phyloP scores from a whole-genome alignment of 2,329 filamentous ascomycete genomes.

The Thielaviopsis punctulata region DNA sequence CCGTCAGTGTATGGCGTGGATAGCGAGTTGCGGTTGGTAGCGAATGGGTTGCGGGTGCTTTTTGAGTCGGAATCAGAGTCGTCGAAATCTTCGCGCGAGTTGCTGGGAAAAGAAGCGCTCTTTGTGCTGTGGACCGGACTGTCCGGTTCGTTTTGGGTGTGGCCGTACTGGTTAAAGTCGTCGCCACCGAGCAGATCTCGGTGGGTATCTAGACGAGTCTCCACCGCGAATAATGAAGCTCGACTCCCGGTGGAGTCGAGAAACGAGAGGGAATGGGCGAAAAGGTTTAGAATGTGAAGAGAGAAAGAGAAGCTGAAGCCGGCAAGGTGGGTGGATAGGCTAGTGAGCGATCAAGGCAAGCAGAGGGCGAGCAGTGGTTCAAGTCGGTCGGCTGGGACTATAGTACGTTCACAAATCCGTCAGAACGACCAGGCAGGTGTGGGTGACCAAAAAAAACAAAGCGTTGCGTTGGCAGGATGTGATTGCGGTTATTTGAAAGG shows the following conservation, averaged over 20 bases:
- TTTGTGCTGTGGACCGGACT: slow-evolving; percentile 11
- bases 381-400: too few species aligned
- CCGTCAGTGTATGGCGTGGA: slow-evolving; percentile 4
- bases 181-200: slow-evolving; percentile 12
- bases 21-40: slow-evolving; percentile 6
- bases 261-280: not conserved
- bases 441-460: too few species aligned
- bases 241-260: slow-evolving; percentile 12
- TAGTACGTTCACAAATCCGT: too few species aligned
- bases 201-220: slow-evolving; percentile 11
- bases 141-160: slow-evolving; percentile 10
- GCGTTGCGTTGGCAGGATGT: not conserved
- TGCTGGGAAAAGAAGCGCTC: slow-evolving; percentile 6
- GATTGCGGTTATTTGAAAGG: not conserved
- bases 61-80: not conserved
- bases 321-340: not conserved
- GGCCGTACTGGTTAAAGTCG: slow-evolving; percentile 12
- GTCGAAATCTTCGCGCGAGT: not conserved
- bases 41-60: slow-evolving; percentile 4
- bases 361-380: not conserved
- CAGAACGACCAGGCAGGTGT: too few species aligned
- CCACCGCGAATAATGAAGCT: slow-evolving; percentile 11
- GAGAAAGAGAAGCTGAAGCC: not conserved
- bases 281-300: not conserved
- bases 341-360: not conserved